Base-by-base conservation (phyloP, 2,329 filamentous ascomycete genomes). In the Colletotrichum chlorophyti region DNA sequence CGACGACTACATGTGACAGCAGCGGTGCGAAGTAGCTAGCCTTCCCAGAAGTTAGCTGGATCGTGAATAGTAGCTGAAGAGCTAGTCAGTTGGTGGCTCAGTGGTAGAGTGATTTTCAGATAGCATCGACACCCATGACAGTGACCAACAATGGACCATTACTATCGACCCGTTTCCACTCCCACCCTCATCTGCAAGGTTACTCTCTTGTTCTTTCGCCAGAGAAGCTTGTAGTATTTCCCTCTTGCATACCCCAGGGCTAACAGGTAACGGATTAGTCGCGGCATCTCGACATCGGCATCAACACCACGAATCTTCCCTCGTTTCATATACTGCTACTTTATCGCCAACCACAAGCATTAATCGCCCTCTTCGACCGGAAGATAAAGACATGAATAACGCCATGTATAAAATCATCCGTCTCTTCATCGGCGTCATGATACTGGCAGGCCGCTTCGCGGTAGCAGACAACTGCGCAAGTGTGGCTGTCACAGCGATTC, bases 401-500 rank as follows among this genome's bases (percentile, higher is more conserved):
- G 8, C 9, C 11, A 47, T 19, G n/a, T 21, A 38, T 38, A 37
- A 42, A 5, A 10, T 37, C 14, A 7, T 42, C 17, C 17, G 35
- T 19, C 6, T 48, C 2, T 27, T 48, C 5, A 29, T 35, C 17
- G 29, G 42, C 5, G 11, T 31, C n/a, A 21, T 29, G 23, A 17
- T 47, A 4, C 42, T 58, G 42, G 35, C 42, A 17, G 5, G 35
- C n/a, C 49, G 34, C 15, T 35, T 17, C 14, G 42, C n/a, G 31
- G 49, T 42, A 12, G 54, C 50, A 24, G 41, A 58, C 1, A 54
- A 70, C 51, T 70, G 69, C 31, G 66, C 61, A 11, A 60, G 64
- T 10, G 62, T 70, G 15, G 67, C 67, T 17, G 64, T 62, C 6
- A 54, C 64, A 21, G 68, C 65, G 8, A 65, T 70, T 31, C 69